Evolutionary conservation across 495 filamentous ascomycete genomes (phyloP), one percentile per base, ranked within the genome.

Genomic region (Jackrogersella multiformis): DNA sequence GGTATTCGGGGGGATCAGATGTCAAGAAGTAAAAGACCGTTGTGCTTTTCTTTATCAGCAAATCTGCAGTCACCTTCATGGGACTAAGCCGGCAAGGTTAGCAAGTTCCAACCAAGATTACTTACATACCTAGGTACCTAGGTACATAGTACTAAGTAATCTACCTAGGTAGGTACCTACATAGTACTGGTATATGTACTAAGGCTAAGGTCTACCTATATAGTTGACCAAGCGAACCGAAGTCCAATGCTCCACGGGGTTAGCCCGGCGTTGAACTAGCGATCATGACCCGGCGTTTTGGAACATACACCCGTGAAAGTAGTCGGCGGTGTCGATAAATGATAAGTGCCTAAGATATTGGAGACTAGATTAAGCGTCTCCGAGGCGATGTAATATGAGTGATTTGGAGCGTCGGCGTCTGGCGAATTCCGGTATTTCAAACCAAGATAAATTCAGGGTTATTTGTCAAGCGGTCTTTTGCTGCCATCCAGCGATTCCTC

Each of bases 231-330:
- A 24, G 45, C 46, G 16, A 6, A 36, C 23, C 23, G 10, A 45
- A 32, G 53, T 44, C 42, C 46, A 59, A 54, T 28, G 20, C 38
- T 13, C 38, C 21, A 58, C 62, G 61, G 56, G 51, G 42, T 54
- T 61, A 46, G 56, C 28, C 67, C 42, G 61, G 56, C 9, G 49
- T 57, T 61, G 51, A 36, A 53, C 56, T 61, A 38, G 30, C 10
- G 16, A 56, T 57, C 67, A 56, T 57, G 56, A 55, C 42, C 67
- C 67, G 45, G 44, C 35, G 30, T 65, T 61, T 60, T 70, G 61
- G 61, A 61, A 61, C 56, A 56, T 56, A 44, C 21, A 24, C 18
- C 5, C 21, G 20, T 20, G 15, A 9, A 41, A 4, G 15, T 51
- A 58, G 39, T 34, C n/a, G 28, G 48, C n/a, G n/a, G n/a, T 48